These are phyloP conservation scores for Xanthoparmelia taractica DNA, from an alignment of 495 filamentous ascomycete genomes.

Conservation along the genomic window DNA sequence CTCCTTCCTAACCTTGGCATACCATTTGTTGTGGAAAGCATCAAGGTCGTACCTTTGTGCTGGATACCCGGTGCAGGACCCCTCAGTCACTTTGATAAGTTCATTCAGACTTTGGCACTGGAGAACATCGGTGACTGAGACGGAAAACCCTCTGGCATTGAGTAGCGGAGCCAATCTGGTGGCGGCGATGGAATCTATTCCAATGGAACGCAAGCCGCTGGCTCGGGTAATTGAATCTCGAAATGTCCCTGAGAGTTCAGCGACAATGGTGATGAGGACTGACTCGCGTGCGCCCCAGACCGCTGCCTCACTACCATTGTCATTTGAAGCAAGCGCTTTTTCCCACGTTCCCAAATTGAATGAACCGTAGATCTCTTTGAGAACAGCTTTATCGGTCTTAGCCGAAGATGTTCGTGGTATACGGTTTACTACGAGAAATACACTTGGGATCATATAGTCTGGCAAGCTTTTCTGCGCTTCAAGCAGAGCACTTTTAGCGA, in stretches of 20 bases:
- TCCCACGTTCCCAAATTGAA: constrained; percentile 33
- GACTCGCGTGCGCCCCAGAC: constrained; percentile 9
- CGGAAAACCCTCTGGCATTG: constrained; percentile 24
- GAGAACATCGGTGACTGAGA: constrained; percentile 31
- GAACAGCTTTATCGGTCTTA: constrained; percentile 31
- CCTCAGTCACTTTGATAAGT: not conserved
- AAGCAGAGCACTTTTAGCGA: constrained; percentile 26
- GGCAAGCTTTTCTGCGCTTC: constrained; percentile 28
- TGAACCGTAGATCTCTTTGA: constrained; percentile 28
- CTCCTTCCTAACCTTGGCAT: constrained; percentile 14
- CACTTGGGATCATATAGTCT: constrained; percentile 33
- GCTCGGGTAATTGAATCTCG: constrained; percentile 22
- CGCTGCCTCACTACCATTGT: constrained; percentile 4
- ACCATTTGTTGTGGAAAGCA: constrained; percentile 28
- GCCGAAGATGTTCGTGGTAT: constrained; percentile 34
- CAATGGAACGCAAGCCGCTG: constrained; percentile 30
- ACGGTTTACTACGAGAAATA: constrained; percentile 28
- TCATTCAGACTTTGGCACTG: constrained; percentile 28
- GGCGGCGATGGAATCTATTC: constrained; percentile 35
- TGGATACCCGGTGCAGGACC: not conserved
- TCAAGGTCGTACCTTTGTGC: constrained; percentile 24
- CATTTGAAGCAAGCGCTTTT: constrained; percentile 19
- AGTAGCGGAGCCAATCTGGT: constrained; percentile 30
- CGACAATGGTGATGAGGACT: constrained; percentile 26
- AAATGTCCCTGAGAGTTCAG: constrained; percentile 27